Percentiles rank a stretch among this genome's conserved stretches.
Evolutionary conservation across 108 stramenopile species (phyloP).

Genomic region (Skeletonema menzelii): DNA sequence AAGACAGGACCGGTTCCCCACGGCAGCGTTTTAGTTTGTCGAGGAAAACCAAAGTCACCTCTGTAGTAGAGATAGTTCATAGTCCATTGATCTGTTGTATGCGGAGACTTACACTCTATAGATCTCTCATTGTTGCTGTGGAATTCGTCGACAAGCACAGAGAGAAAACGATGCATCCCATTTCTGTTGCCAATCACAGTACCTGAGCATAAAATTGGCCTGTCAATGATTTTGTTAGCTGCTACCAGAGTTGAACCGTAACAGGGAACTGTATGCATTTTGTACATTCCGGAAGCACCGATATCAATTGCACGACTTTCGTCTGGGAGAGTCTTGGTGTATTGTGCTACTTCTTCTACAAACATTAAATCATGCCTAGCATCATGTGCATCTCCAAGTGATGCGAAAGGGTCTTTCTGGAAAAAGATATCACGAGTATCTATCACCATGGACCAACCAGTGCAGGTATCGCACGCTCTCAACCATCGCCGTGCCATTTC

Average conservation of each 20-base stretch:
- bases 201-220: constrained; percentile 78
- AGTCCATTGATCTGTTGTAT: constrained; percentile 73
- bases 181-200: constrained; percentile 68
- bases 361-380: constrained; percentile 65
- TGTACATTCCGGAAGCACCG: constrained; percentile 25
- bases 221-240: constrained; percentile 49
- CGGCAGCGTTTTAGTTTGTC: constrained; percentile 38
- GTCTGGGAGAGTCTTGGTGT: constrained; percentile 40
- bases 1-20: constrained; percentile 50
- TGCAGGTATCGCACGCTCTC: constrained; percentile 61
- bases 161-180: constrained; percentile 68
- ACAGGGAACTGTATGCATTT: constrained; percentile 23
- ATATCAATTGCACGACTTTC: constrained; percentile 32
- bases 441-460: constrained; percentile 69
- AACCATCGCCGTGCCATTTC: constrained; percentile 68
- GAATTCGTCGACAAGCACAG: constrained; percentile 70
- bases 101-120: constrained; percentile 53
- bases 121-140: constrained; percentile 45
- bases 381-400: constrained; percentile 38
- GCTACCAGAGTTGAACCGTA: constrained; percentile 34
- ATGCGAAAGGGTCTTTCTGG: constrained; percentile 75
- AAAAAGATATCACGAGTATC: constrained; percentile 77
- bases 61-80: constrained; percentile 80
- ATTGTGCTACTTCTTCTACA: constrained; percentile 57
- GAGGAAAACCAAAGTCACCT: constrained; percentile 43